These are phyloP conservation scores for Candida mattraensis DNA, from an alignment of 805 yeast genomes.

Conservation along the genomic window DNA sequence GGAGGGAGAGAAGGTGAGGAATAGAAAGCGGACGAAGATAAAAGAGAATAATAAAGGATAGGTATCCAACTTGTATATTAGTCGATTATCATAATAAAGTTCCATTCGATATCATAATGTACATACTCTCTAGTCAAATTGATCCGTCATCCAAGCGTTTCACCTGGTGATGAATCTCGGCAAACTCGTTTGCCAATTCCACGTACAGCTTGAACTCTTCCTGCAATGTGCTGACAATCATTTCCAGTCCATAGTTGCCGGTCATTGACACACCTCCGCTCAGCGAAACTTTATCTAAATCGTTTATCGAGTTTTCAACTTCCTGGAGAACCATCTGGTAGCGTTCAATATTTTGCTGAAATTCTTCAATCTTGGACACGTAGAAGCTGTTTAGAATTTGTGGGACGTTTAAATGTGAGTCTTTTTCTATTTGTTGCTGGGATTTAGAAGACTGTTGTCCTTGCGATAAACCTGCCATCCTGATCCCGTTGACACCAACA, in stretches of 20 bases:
- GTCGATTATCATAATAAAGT: slow-evolving; percentile 9
- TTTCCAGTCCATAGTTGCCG: slow-evolving; percentile 41
- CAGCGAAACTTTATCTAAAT: slow-evolving; percentile 46
- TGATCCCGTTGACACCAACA: slow-evolving; percentile 34
- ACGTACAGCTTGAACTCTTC: slow-evolving; percentile 70
- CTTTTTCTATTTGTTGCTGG: slow-evolving; percentile 36
- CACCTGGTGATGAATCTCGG: slow-evolving; percentile 62
- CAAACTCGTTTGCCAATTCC: slow-evolving; percentile 73
- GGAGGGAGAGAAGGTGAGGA: slow-evolving; percentile 25
- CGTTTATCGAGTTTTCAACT: slow-evolving; percentile 63
- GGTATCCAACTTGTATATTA: slow-evolving; percentile 17
- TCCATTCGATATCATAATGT: slow-evolving; percentile 9
- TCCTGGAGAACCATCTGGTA: slow-evolving; percentile 49
- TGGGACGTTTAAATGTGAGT: slow-evolving; percentile 46
- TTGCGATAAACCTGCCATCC: slow-evolving; percentile 20
- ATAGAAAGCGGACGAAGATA: slow-evolving; percentile 19
- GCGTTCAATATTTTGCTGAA: slow-evolving; percentile 45
- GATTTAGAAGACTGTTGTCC: slow-evolving; percentile 23
- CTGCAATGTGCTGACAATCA: slow-evolving; percentile 59
- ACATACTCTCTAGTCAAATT: slow-evolving; percentile 7
- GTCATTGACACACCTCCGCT: slow-evolving; percentile 31
- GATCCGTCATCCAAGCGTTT: slow-evolving; percentile 29
- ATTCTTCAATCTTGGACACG: slow-evolving; percentile 43
- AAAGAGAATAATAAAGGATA: slow-evolving; percentile 16
- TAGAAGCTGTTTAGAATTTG: slow-evolving; percentile 53